Conservation (phyloP, 148 eudicot species). For the Mesembryanthemum crystallinum region DNA sequence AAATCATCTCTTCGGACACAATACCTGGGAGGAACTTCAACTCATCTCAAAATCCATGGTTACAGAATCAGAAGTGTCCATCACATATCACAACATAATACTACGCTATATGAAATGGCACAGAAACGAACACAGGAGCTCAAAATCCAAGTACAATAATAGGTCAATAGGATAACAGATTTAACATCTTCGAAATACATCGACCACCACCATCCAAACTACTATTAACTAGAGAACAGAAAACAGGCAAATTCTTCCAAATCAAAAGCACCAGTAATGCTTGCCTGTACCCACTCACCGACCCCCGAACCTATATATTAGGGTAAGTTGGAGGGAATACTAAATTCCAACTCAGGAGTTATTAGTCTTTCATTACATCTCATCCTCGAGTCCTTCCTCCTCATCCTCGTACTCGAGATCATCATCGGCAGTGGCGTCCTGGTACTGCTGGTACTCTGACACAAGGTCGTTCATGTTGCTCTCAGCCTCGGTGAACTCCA, state of each 20-base stretch:
- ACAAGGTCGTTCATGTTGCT: slow-evolving; percentile 58
- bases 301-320: too few relatives aligned
- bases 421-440: slow-evolving; percentile 41
- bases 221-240: slow-evolving; percentile 11
- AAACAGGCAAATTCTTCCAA: slow-evolving; percentile 20
- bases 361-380: not conserved
- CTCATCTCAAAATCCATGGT: too few relatives aligned
- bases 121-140: slow-evolving; percentile 1
- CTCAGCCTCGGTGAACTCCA: slow-evolving; percentile 91
- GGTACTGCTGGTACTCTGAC: slow-evolving; percentile 41
- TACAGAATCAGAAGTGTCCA: not conserved
- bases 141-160: not conserved
- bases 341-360: not conserved
- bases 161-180: slow-evolving; percentile 8
- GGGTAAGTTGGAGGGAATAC: not conserved
- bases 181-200: not conserved
- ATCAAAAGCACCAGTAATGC: not conserved
- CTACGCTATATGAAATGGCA: slow-evolving; percentile 1
- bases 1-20: too few relatives aligned
- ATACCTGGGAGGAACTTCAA: too few relatives aligned
- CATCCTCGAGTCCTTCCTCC: slow-evolving; percentile 27
- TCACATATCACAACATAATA: slow-evolving; percentile 20
- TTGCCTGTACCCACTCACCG: not conserved
- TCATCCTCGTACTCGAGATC: slow-evolving; percentile 38
- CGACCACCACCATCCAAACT: not conserved